phyloP scores from a whole-genome alignment of 1,284 basidiomycete genomes.

The Puccinia polysora region DNA sequence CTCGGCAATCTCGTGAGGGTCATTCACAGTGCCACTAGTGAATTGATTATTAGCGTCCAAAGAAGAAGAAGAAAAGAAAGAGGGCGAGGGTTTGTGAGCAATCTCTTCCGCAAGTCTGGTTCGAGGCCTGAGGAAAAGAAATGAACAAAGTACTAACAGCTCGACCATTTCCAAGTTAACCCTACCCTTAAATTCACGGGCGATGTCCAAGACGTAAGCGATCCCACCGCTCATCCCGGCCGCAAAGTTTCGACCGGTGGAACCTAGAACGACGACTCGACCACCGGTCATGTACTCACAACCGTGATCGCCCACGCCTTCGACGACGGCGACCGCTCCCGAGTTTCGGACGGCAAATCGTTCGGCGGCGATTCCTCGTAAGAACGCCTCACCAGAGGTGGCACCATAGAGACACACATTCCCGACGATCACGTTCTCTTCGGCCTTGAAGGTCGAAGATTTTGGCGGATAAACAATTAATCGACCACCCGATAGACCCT shows the following conservation, averaged over 20 bases:
- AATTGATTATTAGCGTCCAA: not conserved
- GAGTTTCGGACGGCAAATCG: constrained; percentile 93
- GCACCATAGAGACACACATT: constrained; percentile 94
- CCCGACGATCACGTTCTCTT: constrained; percentile 90
- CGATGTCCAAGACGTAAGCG: constrained; percentile 88
- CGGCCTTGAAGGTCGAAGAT: constrained; percentile 83
- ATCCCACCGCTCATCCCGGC: constrained; percentile 97
- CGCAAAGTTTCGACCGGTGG: constrained; percentile 89
- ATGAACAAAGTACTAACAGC: constrained; percentile 55
- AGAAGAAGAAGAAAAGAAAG: not conserved
- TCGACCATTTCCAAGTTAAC: constrained; percentile 95
- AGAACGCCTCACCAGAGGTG: constrained; percentile 89
- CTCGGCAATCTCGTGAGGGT: constrained; percentile 86
- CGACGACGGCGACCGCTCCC: constrained; percentile 82
- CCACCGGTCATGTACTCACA: constrained; percentile 97
- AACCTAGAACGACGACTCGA: constrained; percentile 80
- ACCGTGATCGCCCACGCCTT: constrained; percentile 71
- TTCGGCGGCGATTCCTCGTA: constrained; percentile 88
- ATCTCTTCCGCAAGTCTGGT: no score
- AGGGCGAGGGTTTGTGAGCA: not conserved
- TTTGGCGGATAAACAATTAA: constrained; percentile 89
- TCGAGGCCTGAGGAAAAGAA: no score
- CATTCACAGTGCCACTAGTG: constrained; percentile 72
- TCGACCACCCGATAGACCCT: constrained; percentile 88
- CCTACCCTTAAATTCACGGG: constrained; percentile 82